phyloP scores from a whole-genome alignment of 495 filamentous ascomycete genomes.

The Neurospora hispaniola region DNA sequence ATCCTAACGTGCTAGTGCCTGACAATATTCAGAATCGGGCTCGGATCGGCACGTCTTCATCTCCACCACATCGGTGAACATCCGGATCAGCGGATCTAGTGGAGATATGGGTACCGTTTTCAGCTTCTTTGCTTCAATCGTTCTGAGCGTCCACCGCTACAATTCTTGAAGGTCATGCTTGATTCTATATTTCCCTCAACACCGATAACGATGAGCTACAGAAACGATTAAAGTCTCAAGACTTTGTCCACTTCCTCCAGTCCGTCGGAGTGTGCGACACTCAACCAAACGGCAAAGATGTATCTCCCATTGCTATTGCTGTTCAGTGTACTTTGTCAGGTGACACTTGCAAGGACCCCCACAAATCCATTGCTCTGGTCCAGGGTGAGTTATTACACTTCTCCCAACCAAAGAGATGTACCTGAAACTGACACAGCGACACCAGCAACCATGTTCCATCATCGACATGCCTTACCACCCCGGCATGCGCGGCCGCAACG shows the following conservation, averaged over 20 bases:
- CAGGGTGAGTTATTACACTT: background rate
- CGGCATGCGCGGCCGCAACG: constrained; percentile 3
- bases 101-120: background rate
- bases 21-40: background rate
- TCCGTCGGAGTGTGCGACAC: background rate
- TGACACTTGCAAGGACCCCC: background rate
- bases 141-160: background rate
- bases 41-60: background rate
- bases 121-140: background rate
- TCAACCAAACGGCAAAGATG: background rate
- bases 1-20: constrained; percentile 2
- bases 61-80: background rate
- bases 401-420: background rate
- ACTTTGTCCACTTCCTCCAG: background rate
- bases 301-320: background rate
- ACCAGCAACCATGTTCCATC: constrained; percentile 1
- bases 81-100: background rate
- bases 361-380: background rate
- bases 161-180: background rate
- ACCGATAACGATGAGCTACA: background rate
- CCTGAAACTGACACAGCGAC: background rate
- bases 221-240: background rate
- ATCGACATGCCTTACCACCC: background rate
- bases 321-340: background rate
- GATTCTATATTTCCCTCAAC: background rate